phyloP scores from a whole-genome alignment of 495 filamentous ascomycete genomes.

The Neurospora terricola region DNA sequence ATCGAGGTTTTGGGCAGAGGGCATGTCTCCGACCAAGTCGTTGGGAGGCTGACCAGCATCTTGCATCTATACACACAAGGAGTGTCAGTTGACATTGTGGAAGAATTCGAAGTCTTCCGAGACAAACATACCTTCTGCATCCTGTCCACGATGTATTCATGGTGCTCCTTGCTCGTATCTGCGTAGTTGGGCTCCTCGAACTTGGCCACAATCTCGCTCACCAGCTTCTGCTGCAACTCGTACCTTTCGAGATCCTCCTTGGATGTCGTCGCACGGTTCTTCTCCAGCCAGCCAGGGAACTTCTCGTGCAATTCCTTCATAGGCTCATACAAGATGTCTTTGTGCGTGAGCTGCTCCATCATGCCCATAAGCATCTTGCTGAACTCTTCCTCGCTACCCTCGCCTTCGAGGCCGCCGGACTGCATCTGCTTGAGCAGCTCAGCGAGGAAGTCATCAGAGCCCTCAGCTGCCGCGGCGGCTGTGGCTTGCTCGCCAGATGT shows the following conservation, averaged over 20 bases:
- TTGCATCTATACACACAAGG: constrained; percentile 64
- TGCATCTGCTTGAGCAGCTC: constrained; percentile 82
- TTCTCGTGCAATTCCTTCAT: constrained; percentile 95
- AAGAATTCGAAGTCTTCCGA: not conserved
- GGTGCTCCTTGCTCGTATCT: constrained; percentile 70
- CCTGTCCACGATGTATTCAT: constrained; percentile 87
- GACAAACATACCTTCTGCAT: constrained; percentile 79
- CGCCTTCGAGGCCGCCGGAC: constrained; percentile 43
- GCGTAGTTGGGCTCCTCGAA: constrained; percentile 73
- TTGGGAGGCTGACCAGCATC: constrained; percentile 77
- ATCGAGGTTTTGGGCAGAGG: constrained; percentile 59
- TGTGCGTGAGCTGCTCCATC: constrained; percentile 98
- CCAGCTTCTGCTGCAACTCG: constrained; percentile 69
- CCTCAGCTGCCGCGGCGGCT: constrained; percentile 60
- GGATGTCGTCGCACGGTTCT: constrained; percentile 54
- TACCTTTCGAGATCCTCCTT: constrained; percentile 70
- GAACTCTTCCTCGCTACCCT: constrained; percentile 72
- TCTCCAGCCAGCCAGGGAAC: constrained; percentile 78
- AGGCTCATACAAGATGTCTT: constrained; percentile 95
- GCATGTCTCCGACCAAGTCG: constrained; percentile 85
- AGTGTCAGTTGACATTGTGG: constrained; percentile 1
- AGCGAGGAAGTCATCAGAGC: constrained; percentile 68
- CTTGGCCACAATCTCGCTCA: constrained; percentile 75
- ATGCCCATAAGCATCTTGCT: constrained; percentile 88
- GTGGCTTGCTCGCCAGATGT: constrained; percentile 71